These are phyloP conservation scores for Colletotrichum chrysophilum DNA, from an alignment of 2,329 filamentous ascomycete genomes.

Conservation along the genomic window DNA sequence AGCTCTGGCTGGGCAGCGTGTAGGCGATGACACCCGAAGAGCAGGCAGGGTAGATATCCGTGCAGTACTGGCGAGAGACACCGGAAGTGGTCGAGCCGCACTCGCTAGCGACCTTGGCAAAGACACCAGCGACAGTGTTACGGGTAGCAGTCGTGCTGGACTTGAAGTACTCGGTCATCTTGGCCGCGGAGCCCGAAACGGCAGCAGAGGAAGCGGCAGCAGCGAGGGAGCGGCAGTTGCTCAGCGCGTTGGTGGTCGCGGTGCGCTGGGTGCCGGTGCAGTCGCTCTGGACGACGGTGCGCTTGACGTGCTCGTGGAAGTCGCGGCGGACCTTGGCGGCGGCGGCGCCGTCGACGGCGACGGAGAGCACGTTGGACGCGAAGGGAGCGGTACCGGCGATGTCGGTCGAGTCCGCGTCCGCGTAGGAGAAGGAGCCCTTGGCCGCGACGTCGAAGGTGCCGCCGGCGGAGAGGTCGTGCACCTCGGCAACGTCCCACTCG, in stretches of 20 bases:
- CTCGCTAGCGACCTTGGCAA: slow-evolving; percentile 56
- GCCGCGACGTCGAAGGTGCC: slow-evolving; percentile 63
- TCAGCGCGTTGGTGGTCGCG: slow-evolving; percentile 54
- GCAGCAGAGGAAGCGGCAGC: slow-evolving; percentile 56
- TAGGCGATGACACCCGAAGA: slow-evolving; percentile 24
- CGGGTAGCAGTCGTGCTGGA: slow-evolving; percentile 50
- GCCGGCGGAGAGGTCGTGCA: slow-evolving; percentile 55
- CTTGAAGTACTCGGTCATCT: slow-evolving; percentile 69
- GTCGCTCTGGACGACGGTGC: slow-evolving; percentile 55
- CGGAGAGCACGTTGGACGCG: slow-evolving; percentile 62
- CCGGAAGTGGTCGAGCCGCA: slow-evolving; percentile 56
- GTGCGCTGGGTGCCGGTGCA: slow-evolving; percentile 55
- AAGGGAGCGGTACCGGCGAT: slow-evolving; percentile 62
- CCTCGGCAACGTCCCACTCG: slow-evolving; percentile 59
- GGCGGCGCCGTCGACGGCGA: slow-evolving; percentile 60
- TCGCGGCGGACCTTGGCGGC: slow-evolving; percentile 56
- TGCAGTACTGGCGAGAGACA: slow-evolving; percentile 61
- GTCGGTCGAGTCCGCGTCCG: slow-evolving; percentile 53
- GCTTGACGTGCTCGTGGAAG: slow-evolving; percentile 48
- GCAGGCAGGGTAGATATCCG: slow-evolving; percentile 60
- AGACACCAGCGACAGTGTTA: slow-evolving; percentile 56
- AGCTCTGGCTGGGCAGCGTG: slow-evolving; percentile 50
- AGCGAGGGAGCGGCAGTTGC: slow-evolving; percentile 60
- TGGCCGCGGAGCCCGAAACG: slow-evolving; percentile 50
- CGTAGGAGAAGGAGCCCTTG: slow-evolving; percentile 61